Evolutionary conservation across 148 eudicot species (phyloP), one percentile per base, ranked within the genome.

Genomic region (Rhododendron vialii): DNA sequence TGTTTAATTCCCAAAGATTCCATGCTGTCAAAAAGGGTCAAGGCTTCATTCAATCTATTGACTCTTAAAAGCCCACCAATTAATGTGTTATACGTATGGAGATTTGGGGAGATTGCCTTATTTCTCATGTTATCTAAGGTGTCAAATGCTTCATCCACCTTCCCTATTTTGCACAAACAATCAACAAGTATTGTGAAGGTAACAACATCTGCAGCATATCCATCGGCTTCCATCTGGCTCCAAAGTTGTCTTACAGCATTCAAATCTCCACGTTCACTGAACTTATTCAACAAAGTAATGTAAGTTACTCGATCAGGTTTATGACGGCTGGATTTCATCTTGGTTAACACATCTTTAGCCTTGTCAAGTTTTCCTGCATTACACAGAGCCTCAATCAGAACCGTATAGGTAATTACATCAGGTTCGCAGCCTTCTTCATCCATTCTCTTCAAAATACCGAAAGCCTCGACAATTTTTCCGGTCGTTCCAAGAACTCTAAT

Each of bases 251-350:
- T 90, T 74, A 97, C 92, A 61, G 91, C 82, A 48, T 92, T 93
- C 88, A 97, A 83, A 88, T 97, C 98, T 47, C 96, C 95, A 81
- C 74, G 83, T 81, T 94, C 98, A 86, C 98, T 90, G 71, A 94
- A 92, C 83, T 93, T 95, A 86, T 95, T 95, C 93, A 97, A 86
- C 85, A 97, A 85, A 35, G 99, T 97, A 76, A 95, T 91, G 82
- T 95, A 97, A 88, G 98, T 97, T 69, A 97, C 98, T 80, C 95
- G 91, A 92, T 97, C 99, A 22, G 99, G 99, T 78, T 91, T 93
- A 24, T 94, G 95, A 83, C 91, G 87, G 73, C 95, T 89, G 22
- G 85, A 88, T 91, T 91, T 97, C 99, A 97, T 95, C 87, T 95
- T 92, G 93, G 69, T 93, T 92, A 17, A 98, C 91, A 84, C 84